Evolutionary conservation across 352 stramenopile genomes (phyloP).

Genomic region (Pythium periplocum): DNA sequence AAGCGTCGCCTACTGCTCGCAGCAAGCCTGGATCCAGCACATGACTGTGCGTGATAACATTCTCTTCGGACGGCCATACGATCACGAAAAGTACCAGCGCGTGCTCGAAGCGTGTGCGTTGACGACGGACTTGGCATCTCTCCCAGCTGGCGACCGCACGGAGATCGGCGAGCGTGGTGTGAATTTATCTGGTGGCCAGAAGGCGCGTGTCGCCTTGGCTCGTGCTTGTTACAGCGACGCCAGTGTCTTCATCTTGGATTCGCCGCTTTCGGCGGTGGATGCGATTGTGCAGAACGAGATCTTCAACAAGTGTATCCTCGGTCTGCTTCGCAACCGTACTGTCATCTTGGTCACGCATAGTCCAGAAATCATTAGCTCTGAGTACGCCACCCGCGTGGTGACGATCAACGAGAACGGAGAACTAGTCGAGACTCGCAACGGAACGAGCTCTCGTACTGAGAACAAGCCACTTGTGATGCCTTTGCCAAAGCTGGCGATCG

Average conservation of each 20-base stretch:
- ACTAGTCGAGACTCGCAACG: conserved; percentile 1
- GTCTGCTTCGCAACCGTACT: conserved; percentile 9
- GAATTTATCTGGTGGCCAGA: conserved; percentile 37
- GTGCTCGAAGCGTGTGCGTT: conserved; percentile 48
- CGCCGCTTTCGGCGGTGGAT: conserved; percentile 16
- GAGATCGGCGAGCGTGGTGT: conserved; percentile 29
- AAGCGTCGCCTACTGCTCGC: conserved; percentile 61
- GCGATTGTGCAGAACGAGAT: conserved; percentile 38
- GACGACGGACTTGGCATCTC: conserved; percentile 43
- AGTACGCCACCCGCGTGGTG: conserved; percentile 1
- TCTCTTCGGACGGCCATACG: conserved; percentile 68
- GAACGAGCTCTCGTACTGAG: no score
- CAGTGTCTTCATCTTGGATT: conserved; percentile 16
- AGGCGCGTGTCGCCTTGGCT: conserved; percentile 37
- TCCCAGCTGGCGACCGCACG: conserved; percentile 50
- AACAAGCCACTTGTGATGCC: no score
- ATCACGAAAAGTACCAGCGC: conserved; percentile 26
- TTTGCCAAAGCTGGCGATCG: no score
- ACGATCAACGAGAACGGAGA: conserved; percentile 5
- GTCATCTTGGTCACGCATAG: conserved; percentile 18
- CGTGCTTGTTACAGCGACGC: conserved; percentile 44
- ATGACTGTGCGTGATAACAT: conserved; percentile 64
- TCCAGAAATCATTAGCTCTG: conserved; percentile 11
- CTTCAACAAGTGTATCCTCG: conserved; percentile 33
- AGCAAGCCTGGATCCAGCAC: conserved; percentile 84